Percentiles rank a stretch among this genome's conserved stretches.
phyloP scores from a whole-genome alignment of 495 filamentous ascomycete species.

The Aeminium ludgeri region DNA sequence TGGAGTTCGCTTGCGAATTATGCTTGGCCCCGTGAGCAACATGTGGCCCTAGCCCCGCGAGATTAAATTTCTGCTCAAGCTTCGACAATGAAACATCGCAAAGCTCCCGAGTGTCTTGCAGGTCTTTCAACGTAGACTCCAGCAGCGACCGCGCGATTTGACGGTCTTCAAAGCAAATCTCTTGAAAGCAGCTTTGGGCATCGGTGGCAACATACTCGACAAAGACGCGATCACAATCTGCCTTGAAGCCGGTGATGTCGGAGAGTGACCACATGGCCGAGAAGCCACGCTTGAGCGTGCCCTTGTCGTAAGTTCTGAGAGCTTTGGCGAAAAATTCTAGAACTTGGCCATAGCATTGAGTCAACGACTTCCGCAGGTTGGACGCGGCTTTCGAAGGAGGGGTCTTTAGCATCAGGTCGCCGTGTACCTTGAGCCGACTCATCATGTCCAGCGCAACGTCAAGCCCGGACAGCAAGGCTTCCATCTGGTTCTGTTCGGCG shows the following conservation, averaged over 20 bases:
- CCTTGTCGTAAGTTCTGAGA: neutral
- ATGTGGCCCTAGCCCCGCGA: too few species aligned
- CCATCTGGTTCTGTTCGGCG: too few species aligned
- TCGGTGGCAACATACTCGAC: too few species aligned
- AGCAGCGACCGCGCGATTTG: too few species aligned
- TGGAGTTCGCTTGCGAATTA: neutral
- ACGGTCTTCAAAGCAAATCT: too few species aligned
- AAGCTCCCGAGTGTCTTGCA: too few species aligned
- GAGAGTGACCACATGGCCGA: neutral
- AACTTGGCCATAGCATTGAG: neutral
- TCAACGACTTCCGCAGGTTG: neutral
- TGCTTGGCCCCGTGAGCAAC: too few species aligned
- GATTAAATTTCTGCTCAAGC: too few species aligned
- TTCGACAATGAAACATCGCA: too few species aligned
- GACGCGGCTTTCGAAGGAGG: neutral
- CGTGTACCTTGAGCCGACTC: neutral
- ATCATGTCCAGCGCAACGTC: neutral
- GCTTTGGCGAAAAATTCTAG: neutral
- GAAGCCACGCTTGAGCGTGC: neutral
- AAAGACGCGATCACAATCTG: neutral
- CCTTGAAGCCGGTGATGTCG: neutral
- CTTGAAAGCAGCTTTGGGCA: too few species aligned
- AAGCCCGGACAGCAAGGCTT: neutral
- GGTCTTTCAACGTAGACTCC: too few species aligned
- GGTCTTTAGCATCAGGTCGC: neutral